Percentiles rank a stretch among this genome's conserved stretches.
Conservation (phyloP, 345 rosid genomes). For the Salix caprea region DNA sequence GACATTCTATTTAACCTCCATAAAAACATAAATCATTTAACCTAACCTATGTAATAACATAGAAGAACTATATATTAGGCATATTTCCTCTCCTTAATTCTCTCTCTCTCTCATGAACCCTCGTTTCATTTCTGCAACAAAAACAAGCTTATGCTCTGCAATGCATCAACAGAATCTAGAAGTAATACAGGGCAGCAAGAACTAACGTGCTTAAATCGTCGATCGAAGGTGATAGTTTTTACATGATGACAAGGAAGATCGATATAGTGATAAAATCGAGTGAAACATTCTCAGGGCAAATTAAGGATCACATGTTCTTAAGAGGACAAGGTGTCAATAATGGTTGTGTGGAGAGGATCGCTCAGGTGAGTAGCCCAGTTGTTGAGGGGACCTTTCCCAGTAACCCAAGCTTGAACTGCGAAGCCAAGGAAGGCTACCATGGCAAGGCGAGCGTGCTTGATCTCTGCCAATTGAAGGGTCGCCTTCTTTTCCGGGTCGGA, state of each 20-base stretch:
- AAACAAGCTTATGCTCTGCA: not conserved
- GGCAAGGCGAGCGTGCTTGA: constrained; percentile 97
- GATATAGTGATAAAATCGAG: not conserved
- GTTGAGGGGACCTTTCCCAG: constrained; percentile 94
- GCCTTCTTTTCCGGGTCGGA: constrained; percentile 89
- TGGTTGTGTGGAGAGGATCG: constrained; percentile 98
- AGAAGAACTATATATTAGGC: too few species aligned
- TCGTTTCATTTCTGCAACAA: not conserved
- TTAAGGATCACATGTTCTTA: constrained; percentile 1
- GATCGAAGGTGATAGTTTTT: constrained; percentile 16
- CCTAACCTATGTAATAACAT: too few species aligned
- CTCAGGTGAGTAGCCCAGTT: constrained; percentile 98
- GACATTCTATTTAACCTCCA: too few species aligned
- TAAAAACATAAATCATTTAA: too few species aligned
- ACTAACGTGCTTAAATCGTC: not conserved
- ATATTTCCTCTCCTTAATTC: too few species aligned
- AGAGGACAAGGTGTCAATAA: constrained; percentile 69
- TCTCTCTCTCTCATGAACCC: not conserved
- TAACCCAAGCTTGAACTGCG: constrained; percentile 85
- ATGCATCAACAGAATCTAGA: not conserved
- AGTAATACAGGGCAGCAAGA: not conserved
- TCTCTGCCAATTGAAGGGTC: constrained; percentile 87
- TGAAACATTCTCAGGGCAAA: not conserved
- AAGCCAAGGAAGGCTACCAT: constrained; percentile 90
- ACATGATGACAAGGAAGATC: constrained; percentile 13